phyloP scores from a whole-genome alignment of 1,139 yeast species.

The Kodamaea fungicola region DNA sequence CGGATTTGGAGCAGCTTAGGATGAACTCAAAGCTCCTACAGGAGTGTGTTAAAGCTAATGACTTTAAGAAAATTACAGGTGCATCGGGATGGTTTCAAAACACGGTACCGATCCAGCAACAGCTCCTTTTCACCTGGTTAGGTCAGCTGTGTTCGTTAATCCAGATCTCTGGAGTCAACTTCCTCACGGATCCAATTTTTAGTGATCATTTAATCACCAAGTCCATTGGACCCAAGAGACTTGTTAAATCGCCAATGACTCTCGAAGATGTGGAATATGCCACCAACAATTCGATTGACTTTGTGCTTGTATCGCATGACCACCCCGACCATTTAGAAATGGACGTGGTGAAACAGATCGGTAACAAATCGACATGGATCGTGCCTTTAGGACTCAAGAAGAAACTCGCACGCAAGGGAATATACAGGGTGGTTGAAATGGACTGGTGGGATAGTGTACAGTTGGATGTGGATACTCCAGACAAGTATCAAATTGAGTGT shows the following conservation, averaged over 20 bases:
- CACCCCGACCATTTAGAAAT: conserved; percentile 92
- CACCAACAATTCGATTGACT: conserved; percentile 50
- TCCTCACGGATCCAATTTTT: conserved; percentile 83
- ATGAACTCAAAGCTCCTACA: conserved; percentile 29
- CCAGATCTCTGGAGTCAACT: conserved; percentile 67
- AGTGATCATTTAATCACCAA: conserved; percentile 63
- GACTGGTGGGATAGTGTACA: conserved; percentile 86
- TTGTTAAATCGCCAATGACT: conserved; percentile 67
- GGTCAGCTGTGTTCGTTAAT: conserved; percentile 87
- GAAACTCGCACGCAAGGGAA: conserved; percentile 54
- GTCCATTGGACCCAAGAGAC: conserved; percentile 75
- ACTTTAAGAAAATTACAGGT: conserved; percentile 14
- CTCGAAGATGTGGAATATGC: conserved; percentile 58
- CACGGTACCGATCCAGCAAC: conserved; percentile 27
- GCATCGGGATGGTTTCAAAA: conserved; percentile 5
- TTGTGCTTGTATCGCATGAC: conserved; percentile 83
- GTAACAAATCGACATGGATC: conserved; percentile 68
- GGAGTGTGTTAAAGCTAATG: conserved; percentile 20
- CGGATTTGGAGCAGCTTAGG: conserved; percentile 49
- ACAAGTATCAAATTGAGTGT: conserved; percentile 75
- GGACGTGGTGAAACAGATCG: conserved; percentile 53
- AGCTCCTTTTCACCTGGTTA: conserved; percentile 78
- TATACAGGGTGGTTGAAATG: conserved; percentile 61
- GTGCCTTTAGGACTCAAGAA: conserved; percentile 77
- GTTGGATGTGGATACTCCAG: conserved; percentile 37